These are phyloP conservation scores for Fagopyrum esculentum DNA, from an alignment of 148 eudicot genomes.

Conservation along the genomic window DNA sequence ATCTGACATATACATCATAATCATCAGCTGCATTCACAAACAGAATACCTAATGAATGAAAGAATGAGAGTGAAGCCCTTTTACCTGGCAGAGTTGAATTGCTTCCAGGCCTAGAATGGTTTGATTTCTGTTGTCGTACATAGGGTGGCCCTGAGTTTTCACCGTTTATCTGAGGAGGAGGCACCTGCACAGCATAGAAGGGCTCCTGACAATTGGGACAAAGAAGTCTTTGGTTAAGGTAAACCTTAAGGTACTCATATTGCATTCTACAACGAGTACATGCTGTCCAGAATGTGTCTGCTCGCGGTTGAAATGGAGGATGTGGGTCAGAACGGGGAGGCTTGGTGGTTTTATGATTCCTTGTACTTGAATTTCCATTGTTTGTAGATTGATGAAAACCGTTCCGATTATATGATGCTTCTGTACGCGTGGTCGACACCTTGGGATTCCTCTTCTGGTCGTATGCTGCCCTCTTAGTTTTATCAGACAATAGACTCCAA, in stretches of 20 bases:
- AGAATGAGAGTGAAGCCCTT: constrained; percentile 3
- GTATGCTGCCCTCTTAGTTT: constrained; percentile 36
- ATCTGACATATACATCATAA: constrained; percentile 7
- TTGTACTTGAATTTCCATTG: constrained; percentile 14
- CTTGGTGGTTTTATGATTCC: constrained; percentile 20
- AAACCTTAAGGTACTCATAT: constrained; percentile 42
- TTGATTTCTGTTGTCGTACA: constrained; percentile 16
- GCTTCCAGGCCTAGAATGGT: constrained; percentile 4
- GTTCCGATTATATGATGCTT: constrained; percentile 21
- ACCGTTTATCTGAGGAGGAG: constrained; percentile 33
- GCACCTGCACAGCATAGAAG: constrained; percentile 42
- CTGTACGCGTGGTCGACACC: constrained; percentile 16
- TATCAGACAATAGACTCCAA: constrained; percentile 55
- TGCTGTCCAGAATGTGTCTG: constrained; percentile 61
- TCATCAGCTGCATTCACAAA: neutral
- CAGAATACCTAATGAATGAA: neutral
- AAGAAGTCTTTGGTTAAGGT: constrained; percentile 47
- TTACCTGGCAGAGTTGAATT: constrained; percentile 11
- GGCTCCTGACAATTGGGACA: constrained; percentile 46
- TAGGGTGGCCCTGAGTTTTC: constrained; percentile 16
- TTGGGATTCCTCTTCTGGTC: constrained; percentile 35
- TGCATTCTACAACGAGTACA: constrained; percentile 53
- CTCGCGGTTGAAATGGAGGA: constrained; percentile 20
- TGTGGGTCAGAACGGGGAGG: constrained; percentile 22
- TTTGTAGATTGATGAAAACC: constrained; percentile 23